Evolutionary conservation across 345 rosid species (phyloP).

Genomic region (Fremontodendron californicum): DNA sequence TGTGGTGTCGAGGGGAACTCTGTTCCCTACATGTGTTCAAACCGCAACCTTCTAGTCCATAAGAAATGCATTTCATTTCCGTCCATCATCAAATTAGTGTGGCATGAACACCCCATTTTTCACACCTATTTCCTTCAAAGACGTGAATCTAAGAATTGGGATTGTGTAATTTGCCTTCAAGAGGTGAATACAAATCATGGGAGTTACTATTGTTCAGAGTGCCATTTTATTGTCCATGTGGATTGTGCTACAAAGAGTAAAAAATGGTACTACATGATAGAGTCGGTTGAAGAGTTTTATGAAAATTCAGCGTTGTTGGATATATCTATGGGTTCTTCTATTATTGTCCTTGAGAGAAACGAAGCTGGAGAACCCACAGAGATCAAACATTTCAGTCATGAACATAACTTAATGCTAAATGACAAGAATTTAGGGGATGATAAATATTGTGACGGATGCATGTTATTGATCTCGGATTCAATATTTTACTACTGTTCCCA

Average conservation of each 20-base stretch:
- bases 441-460: conserved; percentile 22
- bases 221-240: conserved; percentile 19
- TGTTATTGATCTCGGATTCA: conserved; percentile 7
- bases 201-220: conserved; percentile 8
- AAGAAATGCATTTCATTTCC: neutral
- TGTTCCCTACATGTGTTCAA: conserved; percentile 7
- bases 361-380: too few relatives aligned
- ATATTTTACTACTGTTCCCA: conserved; percentile 15
- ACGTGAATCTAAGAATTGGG: neutral
- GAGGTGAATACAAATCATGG: conserved; percentile 12
- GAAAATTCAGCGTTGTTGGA: neutral
- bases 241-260: conserved; percentile 10
- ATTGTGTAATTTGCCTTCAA: conserved; percentile 9
- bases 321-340: neutral
- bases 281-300: neutral
- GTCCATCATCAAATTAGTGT: neutral
- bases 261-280: conserved; percentile 14
- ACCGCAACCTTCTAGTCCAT: conserved; percentile 5
- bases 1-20: conserved; percentile 13
- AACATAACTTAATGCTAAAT: too few relatives aligned
- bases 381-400: too few relatives aligned
- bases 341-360: neutral
- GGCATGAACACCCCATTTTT: conserved; percentile 10
- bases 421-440: too few relatives aligned
- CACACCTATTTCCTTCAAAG: conserved; percentile 10